phyloP scores from a whole-genome alignment of 1,139 yeast genomes.

The Pichia sp. region DNA sequence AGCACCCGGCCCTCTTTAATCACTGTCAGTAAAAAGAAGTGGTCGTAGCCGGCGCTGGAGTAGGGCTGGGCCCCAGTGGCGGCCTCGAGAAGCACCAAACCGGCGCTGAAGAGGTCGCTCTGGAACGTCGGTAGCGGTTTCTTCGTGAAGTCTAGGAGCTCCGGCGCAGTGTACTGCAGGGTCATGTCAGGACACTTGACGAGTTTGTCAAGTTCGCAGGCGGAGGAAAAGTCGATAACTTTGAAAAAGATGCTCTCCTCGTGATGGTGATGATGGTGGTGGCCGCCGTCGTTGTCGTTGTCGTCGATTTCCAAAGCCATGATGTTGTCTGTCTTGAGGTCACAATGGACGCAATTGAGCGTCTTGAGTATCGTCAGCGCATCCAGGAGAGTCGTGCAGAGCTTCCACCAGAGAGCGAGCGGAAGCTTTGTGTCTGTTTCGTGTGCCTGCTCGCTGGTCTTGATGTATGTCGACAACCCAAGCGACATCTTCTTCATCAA shows the following conservation, averaged over 20 bases:
- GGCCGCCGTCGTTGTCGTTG: constrained; percentile 7
- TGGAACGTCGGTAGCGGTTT: constrained; percentile 24
- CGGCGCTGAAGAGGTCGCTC: constrained; percentile 34
- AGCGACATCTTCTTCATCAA: constrained; percentile 28
- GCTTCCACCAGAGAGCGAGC: constrained; percentile 30
- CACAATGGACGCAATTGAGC: constrained; percentile 34
- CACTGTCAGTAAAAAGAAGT: constrained; percentile 25
- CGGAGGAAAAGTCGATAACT: constrained; percentile 37
- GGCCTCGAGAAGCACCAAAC: constrained; percentile 33
- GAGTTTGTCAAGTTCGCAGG: constrained; percentile 22
- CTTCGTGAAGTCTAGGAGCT: constrained; percentile 23
- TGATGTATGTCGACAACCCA: constrained; percentile 26
- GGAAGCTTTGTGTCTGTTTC: constrained; percentile 23
- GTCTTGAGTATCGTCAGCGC: constrained; percentile 27
- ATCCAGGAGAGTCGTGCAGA: constrained; percentile 27
- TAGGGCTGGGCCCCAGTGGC: constrained; percentile 36
- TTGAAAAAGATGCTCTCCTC: constrained; percentile 24
- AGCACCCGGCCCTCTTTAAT: constrained; percentile 27
- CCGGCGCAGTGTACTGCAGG: constrained; percentile 37
- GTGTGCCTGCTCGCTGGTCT: background rate
- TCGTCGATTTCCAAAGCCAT: constrained; percentile 21
- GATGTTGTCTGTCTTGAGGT: constrained; percentile 35
- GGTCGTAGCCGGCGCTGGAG: constrained; percentile 23
- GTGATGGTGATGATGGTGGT: background rate
- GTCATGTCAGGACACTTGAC: constrained; percentile 32